Percentiles rank a stretch among this genome's conserved stretches.
Evolutionary conservation across 164 flowering plant species (phyloP).

Genomic region (Akebia trifoliata): DNA sequence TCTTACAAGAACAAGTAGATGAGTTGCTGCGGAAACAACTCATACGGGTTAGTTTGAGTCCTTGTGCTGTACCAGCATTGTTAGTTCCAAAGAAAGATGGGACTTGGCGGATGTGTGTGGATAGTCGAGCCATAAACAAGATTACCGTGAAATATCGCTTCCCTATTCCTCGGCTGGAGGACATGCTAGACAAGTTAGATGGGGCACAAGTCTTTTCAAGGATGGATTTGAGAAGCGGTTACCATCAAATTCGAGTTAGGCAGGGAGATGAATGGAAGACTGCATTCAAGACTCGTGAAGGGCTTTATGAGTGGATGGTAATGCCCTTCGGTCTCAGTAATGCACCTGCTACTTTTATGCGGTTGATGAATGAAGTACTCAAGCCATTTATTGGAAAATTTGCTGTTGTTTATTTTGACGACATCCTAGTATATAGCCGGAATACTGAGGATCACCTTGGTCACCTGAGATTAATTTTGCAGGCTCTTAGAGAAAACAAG

Average conservation of each 20-base stretch:
- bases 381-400: neutral
- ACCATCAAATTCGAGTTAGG: neutral
- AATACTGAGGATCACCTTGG: no score
- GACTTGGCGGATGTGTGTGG: neutral
- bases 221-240: neutral
- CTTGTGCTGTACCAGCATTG: neutral
- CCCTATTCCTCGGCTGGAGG: neutral
- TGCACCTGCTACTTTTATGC: neutral
- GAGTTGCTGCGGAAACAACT: neutral
- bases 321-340: neutral
- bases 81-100: neutral
- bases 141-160: neutral
- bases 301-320: neutral
- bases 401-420: neutral
- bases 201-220: neutral
- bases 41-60: neutral
- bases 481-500: neutral
- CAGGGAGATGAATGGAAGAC: constrained; percentile 1
- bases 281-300: neutral
- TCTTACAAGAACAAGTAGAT: neutral
- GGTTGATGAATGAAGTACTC: neutral
- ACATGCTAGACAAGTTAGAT: neutral
- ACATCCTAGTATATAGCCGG: neutral
- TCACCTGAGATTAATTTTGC: neutral
- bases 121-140: neutral